Evolutionary conservation across 345 rosid genomes (phyloP), one percentile per base, ranked within the genome.

Genomic region (Corchorus olitorius): DNA sequence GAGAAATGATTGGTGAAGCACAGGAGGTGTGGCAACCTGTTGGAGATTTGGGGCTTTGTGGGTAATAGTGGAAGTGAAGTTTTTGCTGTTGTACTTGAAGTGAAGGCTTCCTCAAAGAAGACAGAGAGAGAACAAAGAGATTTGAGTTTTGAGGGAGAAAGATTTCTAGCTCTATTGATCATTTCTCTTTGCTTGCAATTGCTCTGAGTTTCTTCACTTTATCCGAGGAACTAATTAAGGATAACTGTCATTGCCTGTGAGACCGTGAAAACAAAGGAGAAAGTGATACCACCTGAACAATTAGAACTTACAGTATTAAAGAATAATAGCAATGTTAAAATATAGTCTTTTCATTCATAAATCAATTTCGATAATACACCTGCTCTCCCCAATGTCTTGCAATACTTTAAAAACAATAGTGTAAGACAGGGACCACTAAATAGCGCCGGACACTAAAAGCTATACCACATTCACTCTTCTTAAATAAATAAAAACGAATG

Each of bases 121-220:
- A 82, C 46, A 66, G 83, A 78, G 65, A 84, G 54, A 60, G 76
- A 34, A 33, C 83, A 33, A 20, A 89, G 78, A 71, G 87, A 81
- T 71, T 83, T 88, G 8, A 91, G 83, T 75, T 86, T 89, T 22
- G 90, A 78, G 72, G 84, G 85, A 17, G 87, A 82, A 77, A 90
- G 86, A 56, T 60, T 80, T 77, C 89, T 81, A 11, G 86, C 88
- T 76, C 86, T 70, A 77, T 72, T 48, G 54, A 89, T 88, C 86
- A 77, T 84, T 74, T 76, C 77, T 53, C n/a, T 52, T 41, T 33
- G 41, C 43, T 61, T 33, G 54, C 17, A 50, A 50, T 14, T 50
- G 54, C 54, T 13, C 17, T 45, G 27, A 67, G 37, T 20, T 19
- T 27, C 39, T 67, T 46, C 52, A 39, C 22, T 45, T 67, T 22